A percentile compares a stretch with the other conserved stretches of the same genome.
Conservation (phyloP, 192 early-diverging fungal genomes). For the Anaeromyces robustus region DNA sequence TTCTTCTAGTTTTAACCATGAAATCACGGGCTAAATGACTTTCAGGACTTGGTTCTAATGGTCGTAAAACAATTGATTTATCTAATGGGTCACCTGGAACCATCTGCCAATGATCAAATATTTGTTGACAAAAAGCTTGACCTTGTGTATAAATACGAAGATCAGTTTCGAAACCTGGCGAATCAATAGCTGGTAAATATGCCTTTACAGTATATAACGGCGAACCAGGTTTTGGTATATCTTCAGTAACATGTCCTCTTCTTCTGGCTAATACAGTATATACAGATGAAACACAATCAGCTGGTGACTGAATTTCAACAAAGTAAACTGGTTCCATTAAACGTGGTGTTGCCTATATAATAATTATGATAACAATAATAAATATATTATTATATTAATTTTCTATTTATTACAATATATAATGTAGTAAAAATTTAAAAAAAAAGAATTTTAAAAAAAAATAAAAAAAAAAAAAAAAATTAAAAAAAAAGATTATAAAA, state of each 20-base stretch:
- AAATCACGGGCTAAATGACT: conserved; percentile 89
- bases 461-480: neutral
- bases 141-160: conserved; percentile 90
- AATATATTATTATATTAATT: too few species aligned
- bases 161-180: conserved; percentile 92
- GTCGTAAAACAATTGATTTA: conserved; percentile 64
- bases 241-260: conserved; percentile 87
- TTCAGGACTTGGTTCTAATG: conserved; percentile 75
- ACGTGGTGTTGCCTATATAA: conserved; percentile 68
- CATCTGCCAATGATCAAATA: conserved; percentile 97
- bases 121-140: conserved; percentile 92
- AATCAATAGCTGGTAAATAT: conserved; percentile 88
- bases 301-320: conserved; percentile 94
- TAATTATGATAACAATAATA: neutral
- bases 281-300: conserved; percentile 84
- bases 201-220: conserved; percentile 88
- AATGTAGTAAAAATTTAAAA: too few species aligned
- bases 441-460: too few species aligned
- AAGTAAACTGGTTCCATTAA: conserved; percentile 95
- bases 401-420: too few species aligned
- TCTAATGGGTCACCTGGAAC: conserved; percentile 96
- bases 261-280: conserved; percentile 86
- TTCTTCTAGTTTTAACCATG: conserved; percentile 93
- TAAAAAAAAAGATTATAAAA: neutral
- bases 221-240: conserved; percentile 85